Evolutionary conservation across 2,329 filamentous ascomycete species (phyloP).

Genomic region (Sporothrix phasma): DNA sequence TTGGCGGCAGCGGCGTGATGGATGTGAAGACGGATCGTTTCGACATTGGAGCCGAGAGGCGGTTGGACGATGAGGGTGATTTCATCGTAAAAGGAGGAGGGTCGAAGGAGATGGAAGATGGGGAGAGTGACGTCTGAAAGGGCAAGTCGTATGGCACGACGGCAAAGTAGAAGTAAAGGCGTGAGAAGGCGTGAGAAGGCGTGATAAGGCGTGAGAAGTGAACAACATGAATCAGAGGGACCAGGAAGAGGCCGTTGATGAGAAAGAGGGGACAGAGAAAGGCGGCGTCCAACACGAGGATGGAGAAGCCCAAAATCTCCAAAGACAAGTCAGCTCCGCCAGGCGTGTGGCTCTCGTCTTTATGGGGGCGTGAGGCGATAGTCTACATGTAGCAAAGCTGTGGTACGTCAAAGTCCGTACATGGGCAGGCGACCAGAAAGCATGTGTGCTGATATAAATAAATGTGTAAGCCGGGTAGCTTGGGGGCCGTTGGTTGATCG

Average conservation of each 20-base stretch:
- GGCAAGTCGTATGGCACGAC: neutral
- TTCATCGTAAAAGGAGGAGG: slow-evolving; percentile 18
- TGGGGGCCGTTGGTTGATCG: neutral
- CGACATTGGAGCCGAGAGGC: slow-evolving; percentile 40
- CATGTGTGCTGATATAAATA: slow-evolving; percentile 3
- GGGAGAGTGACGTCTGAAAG: neutral
- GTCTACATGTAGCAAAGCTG: neutral
- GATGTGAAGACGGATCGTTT: slow-evolving; percentile 65
- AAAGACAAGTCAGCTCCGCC: neutral
- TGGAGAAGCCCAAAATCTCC: neutral
- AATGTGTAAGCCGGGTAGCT: neutral
- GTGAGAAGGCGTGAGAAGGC: too few species aligned
- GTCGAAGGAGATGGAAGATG: neutral
- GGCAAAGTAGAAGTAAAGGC: neutral
- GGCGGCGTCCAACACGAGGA: neutral
- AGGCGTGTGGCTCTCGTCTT: neutral
- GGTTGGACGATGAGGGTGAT: neutral
- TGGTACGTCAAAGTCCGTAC: too few species aligned
- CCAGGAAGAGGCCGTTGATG: neutral
- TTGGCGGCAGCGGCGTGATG: slow-evolving; percentile 64
- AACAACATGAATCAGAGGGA: neutral
- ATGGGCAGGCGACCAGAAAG: neutral
- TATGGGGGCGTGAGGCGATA: neutral
- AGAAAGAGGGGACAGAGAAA: neutral
- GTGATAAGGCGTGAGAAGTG: neutral